Percentiles rank a stretch among this genome's conserved stretches.
Conservation (phyloP, 768 basidiomycete genomes). For the Lepiota brunneoincarnata region DNA sequence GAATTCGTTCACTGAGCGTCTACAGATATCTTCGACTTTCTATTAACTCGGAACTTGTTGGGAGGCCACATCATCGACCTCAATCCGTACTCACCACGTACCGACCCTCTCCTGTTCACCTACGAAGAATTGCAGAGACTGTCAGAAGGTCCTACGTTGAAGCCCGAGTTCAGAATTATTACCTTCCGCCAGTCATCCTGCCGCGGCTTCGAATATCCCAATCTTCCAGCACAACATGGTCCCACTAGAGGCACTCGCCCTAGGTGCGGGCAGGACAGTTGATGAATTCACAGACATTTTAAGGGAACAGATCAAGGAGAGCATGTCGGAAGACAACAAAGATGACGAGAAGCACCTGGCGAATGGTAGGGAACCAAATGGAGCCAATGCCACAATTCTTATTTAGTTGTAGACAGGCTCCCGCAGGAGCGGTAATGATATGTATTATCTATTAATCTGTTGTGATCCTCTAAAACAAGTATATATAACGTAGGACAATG, state of each 20-base stretch:
- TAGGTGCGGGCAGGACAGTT: constrained; percentile 73
- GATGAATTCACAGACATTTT: constrained; percentile 70
- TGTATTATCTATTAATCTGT: constrained; percentile 3
- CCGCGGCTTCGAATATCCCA: constrained; percentile 65
- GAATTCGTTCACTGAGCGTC: neutral
- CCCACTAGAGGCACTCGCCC: constrained; percentile 80
- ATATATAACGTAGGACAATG: neutral
- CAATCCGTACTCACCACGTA: constrained; percentile 81
- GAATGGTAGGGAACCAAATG: neutral
- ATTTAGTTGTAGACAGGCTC: neutral
- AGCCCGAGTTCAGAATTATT: constrained; percentile 60
- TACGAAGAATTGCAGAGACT: constrained; percentile 69
- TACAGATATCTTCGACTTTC: constrained; percentile 81
- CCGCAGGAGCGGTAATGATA: neutral
- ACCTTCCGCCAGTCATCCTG: constrained; percentile 74
- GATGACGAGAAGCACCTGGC: neutral
- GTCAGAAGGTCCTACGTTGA: constrained; percentile 14
- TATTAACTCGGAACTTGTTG: constrained; percentile 77
- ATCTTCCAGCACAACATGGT: constrained; percentile 85
- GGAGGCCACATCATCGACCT: constrained; percentile 87
- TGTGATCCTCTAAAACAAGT: constrained; percentile 2
- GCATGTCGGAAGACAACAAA: constrained; percentile 15
- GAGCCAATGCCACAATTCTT: neutral
- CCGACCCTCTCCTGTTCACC: constrained; percentile 85
- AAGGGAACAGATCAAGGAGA: constrained; percentile 49